Evolutionary conservation across 352 stramenopile species (phyloP).

Genomic region (Phytophthora pinifolia): DNA sequence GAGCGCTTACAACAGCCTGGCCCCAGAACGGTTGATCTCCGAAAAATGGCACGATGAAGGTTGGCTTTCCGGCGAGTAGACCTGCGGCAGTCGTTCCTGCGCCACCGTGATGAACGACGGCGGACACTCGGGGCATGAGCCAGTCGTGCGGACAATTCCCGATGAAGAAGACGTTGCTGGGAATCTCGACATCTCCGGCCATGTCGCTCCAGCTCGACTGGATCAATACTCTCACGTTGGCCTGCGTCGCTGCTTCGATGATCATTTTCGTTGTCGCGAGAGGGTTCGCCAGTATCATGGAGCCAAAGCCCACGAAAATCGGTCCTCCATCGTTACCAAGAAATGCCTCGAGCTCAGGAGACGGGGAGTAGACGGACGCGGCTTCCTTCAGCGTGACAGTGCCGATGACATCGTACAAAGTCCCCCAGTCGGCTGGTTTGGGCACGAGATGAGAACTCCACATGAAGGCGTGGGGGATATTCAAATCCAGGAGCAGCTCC

Average conservation of each 20-base stretch:
- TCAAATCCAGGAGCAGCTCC: constrained; percentile 53
- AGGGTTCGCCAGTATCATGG: constrained; percentile 89
- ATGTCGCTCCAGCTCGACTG: constrained; percentile 88
- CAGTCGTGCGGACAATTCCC: constrained; percentile 86
- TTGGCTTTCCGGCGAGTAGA: constrained; percentile 88
- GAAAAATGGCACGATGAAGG: constrained; percentile 94
- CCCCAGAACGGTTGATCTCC: constrained; percentile 94
- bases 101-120: constrained; percentile 76
- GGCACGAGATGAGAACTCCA: constrained; percentile 84
- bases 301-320: constrained; percentile 94
- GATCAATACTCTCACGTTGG: constrained; percentile 81
- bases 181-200: constrained; percentile 39
- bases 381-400: constrained; percentile 61
- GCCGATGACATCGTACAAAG: constrained; percentile 82
- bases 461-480: constrained; percentile 88
- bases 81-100: constrained; percentile 91
- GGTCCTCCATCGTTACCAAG: constrained; percentile 58
- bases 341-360: constrained; percentile 58
- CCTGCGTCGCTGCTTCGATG: constrained; percentile 61
- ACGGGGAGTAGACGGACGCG: constrained; percentile 40
- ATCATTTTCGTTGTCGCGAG: constrained; percentile 73
- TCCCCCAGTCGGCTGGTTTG: constrained; percentile 87
- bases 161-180: constrained; percentile 55
- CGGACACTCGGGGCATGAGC: constrained; percentile 85
- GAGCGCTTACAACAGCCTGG: constrained; percentile 70